Conservation (phyloP, 2,329 filamentous ascomycete species). For the Scedosporium aurantiacum region DNA sequence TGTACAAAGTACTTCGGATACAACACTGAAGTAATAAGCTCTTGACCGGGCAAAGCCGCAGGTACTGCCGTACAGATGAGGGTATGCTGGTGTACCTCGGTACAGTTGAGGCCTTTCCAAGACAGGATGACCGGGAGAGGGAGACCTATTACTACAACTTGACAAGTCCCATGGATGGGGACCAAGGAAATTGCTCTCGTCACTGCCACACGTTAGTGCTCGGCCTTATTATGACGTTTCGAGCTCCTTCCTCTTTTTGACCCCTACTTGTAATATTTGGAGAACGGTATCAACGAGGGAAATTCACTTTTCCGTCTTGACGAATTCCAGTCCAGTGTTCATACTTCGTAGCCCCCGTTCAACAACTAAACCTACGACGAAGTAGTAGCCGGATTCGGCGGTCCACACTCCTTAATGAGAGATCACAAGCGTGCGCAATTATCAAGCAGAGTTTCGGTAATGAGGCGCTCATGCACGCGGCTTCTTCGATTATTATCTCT, state of each 20-base stretch:
- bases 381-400: too few species aligned
- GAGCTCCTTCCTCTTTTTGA: neutral
- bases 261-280: neutral
- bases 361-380: too few species aligned
- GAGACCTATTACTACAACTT: neutral
- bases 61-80: neutral
- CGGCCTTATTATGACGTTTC: slow-evolving; percentile 2
- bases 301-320: too few species aligned
- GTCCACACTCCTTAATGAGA: too few species aligned
- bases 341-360: too few species aligned
- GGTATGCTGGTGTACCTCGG: neutral
- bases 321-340: too few species aligned
- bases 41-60: neutral
- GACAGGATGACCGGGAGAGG: neutral
- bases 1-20: neutral
- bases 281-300: too few species aligned
- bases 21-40: neutral
- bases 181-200: neutral
- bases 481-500: too few species aligned
- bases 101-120: neutral
- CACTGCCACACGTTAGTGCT: neutral
- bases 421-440: too few species aligned
- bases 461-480: too few species aligned
- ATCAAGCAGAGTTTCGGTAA: too few species aligned
- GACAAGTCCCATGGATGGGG: neutral